Base-by-base conservation (phyloP, 2,329 filamentous ascomycete species). In the Cladosporium oxysporum region DNA sequence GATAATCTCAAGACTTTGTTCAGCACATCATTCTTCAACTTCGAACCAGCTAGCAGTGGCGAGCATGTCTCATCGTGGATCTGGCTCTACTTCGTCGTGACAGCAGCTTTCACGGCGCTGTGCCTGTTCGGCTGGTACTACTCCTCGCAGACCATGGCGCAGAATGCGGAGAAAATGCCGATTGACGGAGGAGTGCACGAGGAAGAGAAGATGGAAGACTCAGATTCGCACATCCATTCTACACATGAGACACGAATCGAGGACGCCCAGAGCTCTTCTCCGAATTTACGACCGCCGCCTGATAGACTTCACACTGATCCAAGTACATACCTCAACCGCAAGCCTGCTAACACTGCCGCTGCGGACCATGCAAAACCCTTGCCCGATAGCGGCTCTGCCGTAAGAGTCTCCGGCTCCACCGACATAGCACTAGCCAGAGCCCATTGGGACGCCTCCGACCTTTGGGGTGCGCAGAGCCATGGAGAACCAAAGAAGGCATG, bases 61-160 rank as follows among this genome's bases (percentile, higher is more conserved):
- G 16, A 55, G 52, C 52, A 29, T 10, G 52, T 55, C n/a, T 55
- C 52, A 28, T 33, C 52, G 16, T 55, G 52, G 52, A 33, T 55
- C 10, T 55, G 52, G 52, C 52, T 55, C 26, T 55, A 55, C 29
- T 28, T 55, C 14, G 52, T 33, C 26, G 52, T 55, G 28, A 58
- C 53, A 18, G 33, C 53, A 7, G 33, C 33, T 21, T 58, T 58
- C 53, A 58, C 28, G 3, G 28, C 33, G 21, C 28, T 58, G 3
- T 58, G 53, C 8, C 53, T 58, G 10, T 35, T n/a, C 8, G 53
- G 53, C 53, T 58, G 53, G 53, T 35, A 33, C 28, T 35, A 31
- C 28, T n/a, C 53, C 29, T 58, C 53, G 10, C 21, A 29, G n/a
- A 35, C 53, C n/a, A 58, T 58, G 53, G 21, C 53, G 21, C 23